phyloP scores from a whole-genome alignment of 148 eudicot species.

The Gaultheria prostrata region DNA sequence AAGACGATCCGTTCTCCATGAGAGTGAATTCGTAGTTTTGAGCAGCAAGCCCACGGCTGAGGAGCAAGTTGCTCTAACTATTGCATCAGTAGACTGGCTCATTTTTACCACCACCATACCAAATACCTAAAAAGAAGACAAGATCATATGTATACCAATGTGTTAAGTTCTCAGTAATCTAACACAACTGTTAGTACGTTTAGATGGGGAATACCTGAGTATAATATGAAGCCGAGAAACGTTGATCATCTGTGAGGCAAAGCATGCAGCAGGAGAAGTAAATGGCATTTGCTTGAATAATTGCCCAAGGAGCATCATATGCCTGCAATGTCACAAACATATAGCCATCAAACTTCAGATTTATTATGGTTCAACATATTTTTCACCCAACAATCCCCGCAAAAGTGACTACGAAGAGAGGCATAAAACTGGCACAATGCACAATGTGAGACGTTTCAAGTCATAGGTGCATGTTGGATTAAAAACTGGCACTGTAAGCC shows the following conservation, averaged over 20 bases:
- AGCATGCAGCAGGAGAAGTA: slow-evolving; percentile 84
- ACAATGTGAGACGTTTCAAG: neutral
- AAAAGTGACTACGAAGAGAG: neutral
- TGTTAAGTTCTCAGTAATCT: neutral
- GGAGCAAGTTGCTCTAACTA: slow-evolving; percentile 84
- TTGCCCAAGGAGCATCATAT: slow-evolving; percentile 99
- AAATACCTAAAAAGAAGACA: slow-evolving; percentile 51
- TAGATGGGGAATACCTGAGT: slow-evolving; percentile 55
- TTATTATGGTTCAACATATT: neutral
- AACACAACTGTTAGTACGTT: neutral
- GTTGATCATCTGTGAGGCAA: slow-evolving; percentile 78
- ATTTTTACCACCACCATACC: slow-evolving; percentile 70
- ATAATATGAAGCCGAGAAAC: slow-evolving; percentile 58
- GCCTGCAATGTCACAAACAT: slow-evolving; percentile 51
- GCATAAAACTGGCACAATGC: neutral
- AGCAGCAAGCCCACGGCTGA: slow-evolving; percentile 76
- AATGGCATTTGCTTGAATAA: slow-evolving; percentile 89
- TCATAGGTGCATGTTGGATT: neutral
- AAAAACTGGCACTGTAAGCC: neutral
- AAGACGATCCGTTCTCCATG: slow-evolving; percentile 75
- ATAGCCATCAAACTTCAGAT: neutral
- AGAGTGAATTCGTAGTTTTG: slow-evolving; percentile 56
- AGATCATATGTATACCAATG: neutral
- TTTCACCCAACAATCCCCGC: neutral
- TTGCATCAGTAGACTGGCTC: slow-evolving; percentile 70